Conservation (phyloP, 352 stramenopile genomes). For the Globisporangium spinosum region DNA sequence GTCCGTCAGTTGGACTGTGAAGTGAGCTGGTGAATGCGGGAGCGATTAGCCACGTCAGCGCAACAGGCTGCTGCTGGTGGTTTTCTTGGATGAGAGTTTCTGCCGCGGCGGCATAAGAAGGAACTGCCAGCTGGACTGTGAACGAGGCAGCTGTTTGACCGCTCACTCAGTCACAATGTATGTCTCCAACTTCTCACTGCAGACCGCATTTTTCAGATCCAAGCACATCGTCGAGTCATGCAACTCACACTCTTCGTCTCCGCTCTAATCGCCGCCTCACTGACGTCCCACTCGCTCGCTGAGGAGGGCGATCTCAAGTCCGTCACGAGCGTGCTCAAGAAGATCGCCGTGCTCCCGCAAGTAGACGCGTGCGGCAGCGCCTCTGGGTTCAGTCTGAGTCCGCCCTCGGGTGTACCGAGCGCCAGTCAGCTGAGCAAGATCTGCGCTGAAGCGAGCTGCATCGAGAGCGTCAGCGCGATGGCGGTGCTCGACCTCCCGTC, state of each 20-base stretch:
- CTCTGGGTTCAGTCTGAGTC: constrained; percentile 6
- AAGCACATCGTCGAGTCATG: background rate
- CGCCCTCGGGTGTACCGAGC: background rate
- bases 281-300: background rate
- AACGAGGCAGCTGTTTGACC: background rate
- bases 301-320: background rate
- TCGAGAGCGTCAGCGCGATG: constrained; percentile 5
- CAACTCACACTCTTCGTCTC: background rate
- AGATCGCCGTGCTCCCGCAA: constrained; percentile 4
- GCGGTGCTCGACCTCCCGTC: constrained; percentile 17
- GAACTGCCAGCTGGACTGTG: background rate
- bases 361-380: background rate
- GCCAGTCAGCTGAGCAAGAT: background rate
- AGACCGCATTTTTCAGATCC: background rate
- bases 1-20: background rate
- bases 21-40: background rate
- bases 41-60: background rate
- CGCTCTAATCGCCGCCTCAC: background rate
- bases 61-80: constrained; percentile 3
- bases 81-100: background rate
- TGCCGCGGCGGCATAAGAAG: background rate
- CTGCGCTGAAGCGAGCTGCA: background rate
- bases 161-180: background rate
- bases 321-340: constrained; percentile 3
- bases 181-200: background rate